Conservation (phyloP, 306 rosid species). For the Canavalia gladiata region DNA sequence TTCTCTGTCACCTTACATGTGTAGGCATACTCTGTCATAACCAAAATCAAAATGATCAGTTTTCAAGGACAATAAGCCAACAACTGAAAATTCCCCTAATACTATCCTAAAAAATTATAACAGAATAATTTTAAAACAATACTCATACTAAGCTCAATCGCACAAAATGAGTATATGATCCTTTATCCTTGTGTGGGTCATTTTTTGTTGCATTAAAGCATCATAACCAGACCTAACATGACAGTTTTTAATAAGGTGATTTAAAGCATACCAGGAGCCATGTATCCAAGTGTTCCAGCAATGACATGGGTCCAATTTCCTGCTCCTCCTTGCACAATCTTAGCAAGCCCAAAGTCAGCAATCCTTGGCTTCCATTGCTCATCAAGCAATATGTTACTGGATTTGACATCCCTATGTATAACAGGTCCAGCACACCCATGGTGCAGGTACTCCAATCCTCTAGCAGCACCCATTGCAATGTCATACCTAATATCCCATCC, state of each 20-base stretch:
- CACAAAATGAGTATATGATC: slow-evolving; percentile 4
- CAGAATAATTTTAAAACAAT: background rate
- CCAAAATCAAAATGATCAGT: slow-evolving; percentile 41
- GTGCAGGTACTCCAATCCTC: slow-evolving; percentile 89
- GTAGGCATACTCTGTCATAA: slow-evolving; percentile 78
- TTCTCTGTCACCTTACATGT: slow-evolving; percentile 86
- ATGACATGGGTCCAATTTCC: slow-evolving; percentile 75
- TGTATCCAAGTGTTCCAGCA: slow-evolving; percentile 89
- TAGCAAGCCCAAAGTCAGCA: slow-evolving; percentile 95
- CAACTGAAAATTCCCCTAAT: background rate
- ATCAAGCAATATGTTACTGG: slow-evolving; percentile 86
- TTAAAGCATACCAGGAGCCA: slow-evolving; percentile 81
- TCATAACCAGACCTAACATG: background rate
- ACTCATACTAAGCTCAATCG: slow-evolving; percentile 1
- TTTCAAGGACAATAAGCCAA: slow-evolving; percentile 25
- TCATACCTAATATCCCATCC: slow-evolving; percentile 86
- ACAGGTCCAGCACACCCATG: slow-evolving; percentile 82
- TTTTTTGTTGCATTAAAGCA: slow-evolving; percentile 15
- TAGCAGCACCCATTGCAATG: slow-evolving; percentile 88
- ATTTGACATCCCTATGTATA: slow-evolving; percentile 89
- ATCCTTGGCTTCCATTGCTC: slow-evolving; percentile 84
- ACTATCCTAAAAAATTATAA: background rate
- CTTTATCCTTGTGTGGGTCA: background rate
- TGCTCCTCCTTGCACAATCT: slow-evolving; percentile 70
- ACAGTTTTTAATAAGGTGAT: background rate